Evolutionary conservation across 2,329 filamentous ascomycete species (phyloP), one percentile per base, ranked within the genome.

Genomic region (Fusarium pseudograminearum): DNA sequence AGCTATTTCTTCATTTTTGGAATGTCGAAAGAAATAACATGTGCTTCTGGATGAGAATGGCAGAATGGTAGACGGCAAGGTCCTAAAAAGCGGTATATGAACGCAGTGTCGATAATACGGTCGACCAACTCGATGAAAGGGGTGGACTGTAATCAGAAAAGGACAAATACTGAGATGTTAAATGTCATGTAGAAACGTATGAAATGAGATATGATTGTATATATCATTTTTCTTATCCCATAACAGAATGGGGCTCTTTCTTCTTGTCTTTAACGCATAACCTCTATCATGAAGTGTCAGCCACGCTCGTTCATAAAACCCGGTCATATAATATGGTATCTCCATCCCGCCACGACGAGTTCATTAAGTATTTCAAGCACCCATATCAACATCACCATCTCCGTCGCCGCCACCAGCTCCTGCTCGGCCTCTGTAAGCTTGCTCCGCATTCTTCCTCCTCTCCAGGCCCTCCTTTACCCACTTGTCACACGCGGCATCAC

Each of bases 391-490:
- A 70, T 83, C 83, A 0, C 76, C 80, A n/a, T 83, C 83, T 0
- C 76, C 80, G 24, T 77, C 80, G 4, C 66, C 70, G 11, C 79
- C 79, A 60, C 78, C 78, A 10, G 72, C 67, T 8, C 63, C 70
- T 22, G 36, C n/a, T 60, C 77, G 77, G 66, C 77, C 76, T 30
- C 75, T 67, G 61, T 74, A 26, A 12, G 76, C 73, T 70, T 74
- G 76, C 73, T 84, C 81, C 4, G 79, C 77, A 18, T 77, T 72
- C 73, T 79, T 78, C 75, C 83, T 89, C 77, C 86, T 85, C 68
- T 82, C 81, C 80, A 90, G 86, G 18, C 89, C 89, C 60, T 92
- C 89, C 56, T 88, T 87, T 18, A 96, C 82, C 93, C 93, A 97
- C 74, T 83, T 83, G 3, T 90, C 85, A 78, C 95, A 96, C 15